Evolutionary conservation across 331 rosid genomes (phyloP), one percentile per base, ranked within the genome.

Genomic region (Spiraea crenata): DNA sequence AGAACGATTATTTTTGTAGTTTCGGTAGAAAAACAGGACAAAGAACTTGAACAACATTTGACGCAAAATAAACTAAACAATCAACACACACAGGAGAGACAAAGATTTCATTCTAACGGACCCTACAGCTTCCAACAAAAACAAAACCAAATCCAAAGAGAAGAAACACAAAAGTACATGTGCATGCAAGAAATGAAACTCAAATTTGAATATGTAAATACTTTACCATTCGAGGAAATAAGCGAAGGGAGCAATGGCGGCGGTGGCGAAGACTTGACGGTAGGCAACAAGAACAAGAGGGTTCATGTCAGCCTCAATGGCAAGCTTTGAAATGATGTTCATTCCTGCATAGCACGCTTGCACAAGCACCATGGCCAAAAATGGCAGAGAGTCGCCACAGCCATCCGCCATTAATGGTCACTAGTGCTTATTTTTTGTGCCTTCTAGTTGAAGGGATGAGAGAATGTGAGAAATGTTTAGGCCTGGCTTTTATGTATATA

Each of bases 241-340:
- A 61, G 97, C 93, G 11, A 89, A 77, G 17, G 99, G 99, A 72
- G 82, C 87, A 52, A 91, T 84, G 83, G 92, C 79, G 0, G 64
- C 2, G 6, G 91, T 79, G 0, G 89, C 99, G 65, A 93, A 89
- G 20, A 93, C 54, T 72, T 91, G 99, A 0, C 99, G 80, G 50
- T 93, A 93, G 42, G 95, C 85, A 40, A 84, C 96, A 15, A 93
- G 96, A 41, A 93, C 77, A 1, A 91, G 74, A 5, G 97, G 99
- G 77, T 79, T 84, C 97, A 89, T 87, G 54, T 92, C 92, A 48
- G 92, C 79, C 60, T 86, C 76, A 34, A 93, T 57, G 0, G 97
- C 96, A 14, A 93, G 90, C 84, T 89, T 91, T 15, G 99, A 89
- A 6, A 79, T 86, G 2, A 91, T 82, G 37, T 81, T 93, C 91